Base-by-base conservation (phyloP, 2,329 filamentous ascomycete species). In the Fusarium sp. region DNA sequence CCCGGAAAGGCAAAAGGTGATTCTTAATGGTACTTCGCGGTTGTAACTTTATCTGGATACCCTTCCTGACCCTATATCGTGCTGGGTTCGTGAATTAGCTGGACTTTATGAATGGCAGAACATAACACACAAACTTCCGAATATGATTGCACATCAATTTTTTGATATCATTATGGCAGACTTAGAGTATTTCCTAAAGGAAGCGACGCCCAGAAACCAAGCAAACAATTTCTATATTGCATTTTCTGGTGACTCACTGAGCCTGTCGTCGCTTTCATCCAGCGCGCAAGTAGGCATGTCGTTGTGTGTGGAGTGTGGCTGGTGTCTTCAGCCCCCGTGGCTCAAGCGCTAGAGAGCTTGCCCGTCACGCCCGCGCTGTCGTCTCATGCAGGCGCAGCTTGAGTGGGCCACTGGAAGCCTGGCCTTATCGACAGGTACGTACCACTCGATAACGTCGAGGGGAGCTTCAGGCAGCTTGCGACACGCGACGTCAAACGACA, bases 401-500 rank as follows among this genome's bases (percentile, higher is more conserved):
- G 30, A 22, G 35, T 52, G 60, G 45, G 33, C 33, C 25, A 43
- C 11, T 56, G 14, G 45, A 20, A 57, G 63, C 43, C 32, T 58
- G 32, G 43, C 52, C 43, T 25, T 50, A 60, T 38, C 20, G 32
- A 30, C 12, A 22, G 67, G 61, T 65, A 70, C 62, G 66, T 66
- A 60, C 52, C 37, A 45, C 45, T 64, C 20, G 65, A 47, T 35
- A 38, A 45, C 59, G 43, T 14, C 35, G 54, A 65, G 61, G 43
- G 45, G 65, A 66, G 65, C 65, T 66, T 22, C 54, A 72, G 33
- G 30, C 30, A 52, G 65, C 61, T 70, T 68, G 68, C 72, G 69
- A 77, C 70, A 74, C 72, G 69, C 64, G 68, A 75, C 50, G 65
- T 65, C 65, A 14, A 65, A 67, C 35, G 43, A 56, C 54, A 69